Percentiles rank a stretch among this genome's conserved stretches.
Conservation (phyloP, 768 basidiomycete species). For the Hygrocybe coccinea region DNA sequence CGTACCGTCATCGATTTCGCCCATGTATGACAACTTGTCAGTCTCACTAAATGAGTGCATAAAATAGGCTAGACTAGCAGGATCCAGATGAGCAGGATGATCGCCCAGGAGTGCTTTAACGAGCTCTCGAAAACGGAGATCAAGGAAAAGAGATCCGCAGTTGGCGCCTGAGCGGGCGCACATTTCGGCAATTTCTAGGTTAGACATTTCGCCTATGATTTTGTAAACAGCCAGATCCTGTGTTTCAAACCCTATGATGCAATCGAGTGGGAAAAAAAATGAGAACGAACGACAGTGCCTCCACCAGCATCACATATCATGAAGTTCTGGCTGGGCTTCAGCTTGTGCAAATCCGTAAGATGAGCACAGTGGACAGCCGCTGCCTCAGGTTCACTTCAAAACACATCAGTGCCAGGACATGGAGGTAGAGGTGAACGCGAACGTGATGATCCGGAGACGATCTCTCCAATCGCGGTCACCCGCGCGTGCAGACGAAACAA, state of each 20-base stretch:
- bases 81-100: conserved; percentile 81
- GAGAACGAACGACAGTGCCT: conserved; percentile 26
- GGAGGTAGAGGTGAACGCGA: conserved; percentile 12
- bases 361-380: conserved; percentile 89
- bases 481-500: conserved; percentile 67
- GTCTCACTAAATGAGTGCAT: conserved; percentile 88
- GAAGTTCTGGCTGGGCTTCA: conserved; percentile 78
- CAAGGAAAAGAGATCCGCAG: conserved; percentile 83
- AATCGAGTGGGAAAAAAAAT: conserved; percentile 20
- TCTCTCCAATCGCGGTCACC: conserved; percentile 76
- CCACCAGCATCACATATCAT: conserved; percentile 92
- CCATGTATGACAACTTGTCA: conserved; percentile 75
- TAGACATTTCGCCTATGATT: conserved; percentile 74
- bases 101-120: conserved; percentile 69
- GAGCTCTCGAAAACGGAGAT: conserved; percentile 79
- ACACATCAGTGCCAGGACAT: conserved; percentile 3
- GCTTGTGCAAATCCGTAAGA: conserved; percentile 71
- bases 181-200: conserved; percentile 89
- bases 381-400: conserved; percentile 57
- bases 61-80: conserved; percentile 78
- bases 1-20: conserved; percentile 71
- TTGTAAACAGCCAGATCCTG: conserved; percentile 53
- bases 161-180: conserved; percentile 83
- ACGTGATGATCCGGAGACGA: conserved; percentile 78
- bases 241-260: not conserved